Base-by-base conservation (phyloP, 768 basidiomycete genomes). In the Boletus rubroflammeus region DNA sequence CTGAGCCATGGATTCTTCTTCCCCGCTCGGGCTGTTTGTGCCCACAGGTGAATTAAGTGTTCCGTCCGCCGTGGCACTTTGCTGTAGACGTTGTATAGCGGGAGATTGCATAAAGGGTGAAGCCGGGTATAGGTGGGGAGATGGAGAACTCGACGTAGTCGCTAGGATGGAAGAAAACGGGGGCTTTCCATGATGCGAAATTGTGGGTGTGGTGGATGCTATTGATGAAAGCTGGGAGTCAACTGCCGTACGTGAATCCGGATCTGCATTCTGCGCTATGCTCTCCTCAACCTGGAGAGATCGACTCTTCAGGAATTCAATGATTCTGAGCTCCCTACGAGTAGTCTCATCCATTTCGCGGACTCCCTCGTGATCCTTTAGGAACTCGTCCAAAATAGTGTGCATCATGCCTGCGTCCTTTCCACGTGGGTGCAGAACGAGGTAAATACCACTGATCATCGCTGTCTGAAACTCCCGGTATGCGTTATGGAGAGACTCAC, bases 391-490 rank as follows among this genome's bases (percentile, higher is more conserved):
- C 59, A 94, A 70, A 45, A 94, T 89, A 38, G 79, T 75, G 62
- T 88, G 87, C 90, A 94, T 92, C 40, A 75, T 78, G 5, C 73
- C 77, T 5, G 85, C 82, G 62, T 89, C 78, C 58, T 78, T 75
- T 4, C 90, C 90, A 35, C 75, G 82, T 2, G 89, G 91, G 57
- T 93, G 83, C 28, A 93, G 74, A 47, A 90, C 83, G 47, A 93
- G 81, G 66, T 91, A 91, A 48, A 94, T 91, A 11, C 92, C 88
- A 57, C 87, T 86, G 50, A 93, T 87, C 90, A 94, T 90, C 10
- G 89, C 87, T 9, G 88, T 86, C 67, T 92, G 90, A 70, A 93
- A 93, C 63, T 92, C 90, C 52, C 90, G 78, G 64, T 92, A 93
- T 7, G 87, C 88, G 58, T 88, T 90, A 62, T 89, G 84, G 28